Conservation (phyloP, 768 basidiomycete genomes). For the Chalciporus piperatus region DNA sequence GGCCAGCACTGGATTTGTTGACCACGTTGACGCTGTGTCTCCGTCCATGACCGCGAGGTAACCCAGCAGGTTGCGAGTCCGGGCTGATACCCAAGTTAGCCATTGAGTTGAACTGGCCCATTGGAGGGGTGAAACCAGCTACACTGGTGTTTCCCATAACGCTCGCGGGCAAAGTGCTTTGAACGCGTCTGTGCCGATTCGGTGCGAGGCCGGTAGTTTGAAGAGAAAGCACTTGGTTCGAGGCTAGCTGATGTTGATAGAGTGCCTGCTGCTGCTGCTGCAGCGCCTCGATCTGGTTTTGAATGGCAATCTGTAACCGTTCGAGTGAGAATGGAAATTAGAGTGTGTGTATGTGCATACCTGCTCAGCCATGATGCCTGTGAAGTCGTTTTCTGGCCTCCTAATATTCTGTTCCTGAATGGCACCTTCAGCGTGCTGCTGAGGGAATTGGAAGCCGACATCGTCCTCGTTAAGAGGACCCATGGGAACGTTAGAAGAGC, state of each 20-base stretch:
- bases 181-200: constrained; percentile 78
- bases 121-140: constrained; percentile 31
- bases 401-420: constrained; percentile 44
- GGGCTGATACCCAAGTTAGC: constrained; percentile 52
- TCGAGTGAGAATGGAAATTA: constrained; percentile 2
- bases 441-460: constrained; percentile 78
- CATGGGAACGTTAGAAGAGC: constrained; percentile 49
- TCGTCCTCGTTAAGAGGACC: constrained; percentile 81
- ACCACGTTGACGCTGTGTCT: constrained; percentile 91
- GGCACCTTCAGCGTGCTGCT: constrained; percentile 42
- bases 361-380: constrained; percentile 95
- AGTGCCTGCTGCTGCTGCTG: constrained; percentile 90
- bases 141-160: constrained; percentile 43
- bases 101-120: constrained; percentile 66
- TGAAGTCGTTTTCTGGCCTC: constrained; percentile 70
- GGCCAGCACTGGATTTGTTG: constrained; percentile 58
- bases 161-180: constrained; percentile 74
- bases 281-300: constrained; percentile 85
- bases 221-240: constrained; percentile 79
- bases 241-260: constrained; percentile 87
- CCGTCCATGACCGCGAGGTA: constrained; percentile 83
- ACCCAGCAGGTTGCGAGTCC: constrained; percentile 60
- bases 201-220: constrained; percentile 74
- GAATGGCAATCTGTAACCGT: constrained; percentile 69
- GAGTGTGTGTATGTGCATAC: constrained; percentile 38